phyloP scores from a whole-genome alignment of 495 filamentous ascomycete species.

The Parmelia sp. region DNA sequence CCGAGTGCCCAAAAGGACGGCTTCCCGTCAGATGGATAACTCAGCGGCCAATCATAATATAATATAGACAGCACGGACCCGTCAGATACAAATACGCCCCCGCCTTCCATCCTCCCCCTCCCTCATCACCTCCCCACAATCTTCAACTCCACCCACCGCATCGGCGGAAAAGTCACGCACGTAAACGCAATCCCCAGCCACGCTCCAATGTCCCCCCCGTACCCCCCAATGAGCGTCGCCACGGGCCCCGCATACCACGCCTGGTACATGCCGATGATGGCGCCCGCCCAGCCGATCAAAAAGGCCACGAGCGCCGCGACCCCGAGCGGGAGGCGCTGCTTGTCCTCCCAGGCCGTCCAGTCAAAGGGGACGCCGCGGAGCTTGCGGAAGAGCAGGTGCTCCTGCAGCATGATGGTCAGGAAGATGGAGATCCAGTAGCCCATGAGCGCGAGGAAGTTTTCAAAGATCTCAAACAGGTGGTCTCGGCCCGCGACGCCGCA shows the following conservation, averaged over 20 bases:
- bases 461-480: conserved; percentile 48
- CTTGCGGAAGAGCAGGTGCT: conserved; percentile 45
- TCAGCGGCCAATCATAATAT: too few relatives aligned
- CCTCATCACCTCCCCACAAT: conserved; percentile 32
- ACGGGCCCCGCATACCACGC: conserved; percentile 53
- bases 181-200: conserved; percentile 43
- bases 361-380: conserved; percentile 37
- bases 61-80: too few relatives aligned
- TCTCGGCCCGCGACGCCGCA: conserved; percentile 49
- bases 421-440: conserved; percentile 53
- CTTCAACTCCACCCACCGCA: conserved; percentile 38
- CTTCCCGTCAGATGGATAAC: too few relatives aligned
- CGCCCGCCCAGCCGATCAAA: conserved; percentile 54
- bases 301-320: conserved; percentile 51
- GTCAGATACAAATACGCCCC: not conserved
- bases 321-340: conserved; percentile 48
- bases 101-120: too few relatives aligned
- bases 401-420: conserved; percentile 47
- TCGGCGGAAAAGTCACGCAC: conserved; percentile 36
- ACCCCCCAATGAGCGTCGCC: conserved; percentile 38
- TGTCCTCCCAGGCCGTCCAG: conserved; percentile 52
- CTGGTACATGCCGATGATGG: conserved; percentile 56
- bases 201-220: conserved; percentile 36
- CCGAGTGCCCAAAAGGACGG: too few relatives aligned
- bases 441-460: conserved; percentile 54